Evolutionary conservation across 345 rosid species (phyloP).

Genomic region (Anacardium occidentale): DNA sequence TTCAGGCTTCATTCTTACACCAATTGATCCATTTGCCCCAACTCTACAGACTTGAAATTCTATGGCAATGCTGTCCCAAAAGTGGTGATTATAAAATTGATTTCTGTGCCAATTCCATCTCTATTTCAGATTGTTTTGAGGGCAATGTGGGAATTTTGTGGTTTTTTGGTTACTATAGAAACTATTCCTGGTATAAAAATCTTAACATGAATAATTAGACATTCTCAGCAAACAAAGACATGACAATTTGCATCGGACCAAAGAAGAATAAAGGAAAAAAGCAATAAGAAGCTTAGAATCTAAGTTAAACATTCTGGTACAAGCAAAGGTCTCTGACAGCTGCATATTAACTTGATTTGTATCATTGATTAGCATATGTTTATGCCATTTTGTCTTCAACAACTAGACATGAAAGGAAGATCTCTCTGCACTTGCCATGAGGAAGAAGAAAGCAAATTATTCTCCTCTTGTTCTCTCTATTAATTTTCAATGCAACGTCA

Average conservation of each 20-base stretch:
- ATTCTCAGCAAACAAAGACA: slow-evolving; percentile 15
- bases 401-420: slow-evolving; percentile 18
- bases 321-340: slow-evolving; percentile 19
- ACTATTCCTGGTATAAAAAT: background rate
- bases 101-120: background rate
- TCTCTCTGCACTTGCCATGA: slow-evolving; percentile 22
- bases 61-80: background rate
- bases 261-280: slow-evolving; percentile 35
- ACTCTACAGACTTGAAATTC: background rate
- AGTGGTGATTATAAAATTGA: background rate
- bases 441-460: slow-evolving; percentile 42
- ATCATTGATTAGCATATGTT: background rate
- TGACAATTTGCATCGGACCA: slow-evolving; percentile 12
- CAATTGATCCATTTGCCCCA: background rate
- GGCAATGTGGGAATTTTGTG: background rate
- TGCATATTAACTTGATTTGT: slow-evolving; percentile 12
- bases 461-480: slow-evolving; percentile 29
- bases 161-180: background rate
- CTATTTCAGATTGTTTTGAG: background rate
- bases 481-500: slow-evolving; percentile 18
- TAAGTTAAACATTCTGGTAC: slow-evolving; percentile 29
- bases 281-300: slow-evolving; percentile 41
- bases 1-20: background rate
- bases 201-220: background rate
- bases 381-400: background rate